A percentile compares a stretch with the other conserved stretches of the same genome.
Evolutionary conservation across 2,329 filamentous ascomycete species (phyloP).

Genomic region (Phialocephala subalpina): DNA sequence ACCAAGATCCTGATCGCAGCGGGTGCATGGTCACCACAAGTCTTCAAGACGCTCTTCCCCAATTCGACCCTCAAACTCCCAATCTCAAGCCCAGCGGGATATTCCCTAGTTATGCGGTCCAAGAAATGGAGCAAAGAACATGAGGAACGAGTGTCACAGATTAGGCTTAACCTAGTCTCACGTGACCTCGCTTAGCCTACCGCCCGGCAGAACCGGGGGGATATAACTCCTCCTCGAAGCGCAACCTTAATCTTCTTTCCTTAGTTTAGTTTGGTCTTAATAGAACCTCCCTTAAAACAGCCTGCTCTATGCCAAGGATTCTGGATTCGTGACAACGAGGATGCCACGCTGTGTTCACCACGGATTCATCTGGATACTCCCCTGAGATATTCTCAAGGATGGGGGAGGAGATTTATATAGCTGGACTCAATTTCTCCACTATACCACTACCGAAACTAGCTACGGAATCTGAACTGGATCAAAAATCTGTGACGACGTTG

Average conservation of each 20-base stretch:
- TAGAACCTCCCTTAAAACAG: no score
- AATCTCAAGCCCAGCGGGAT: slow-evolving; percentile 70
- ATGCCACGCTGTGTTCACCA: slow-evolving; percentile 76
- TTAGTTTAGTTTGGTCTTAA: no score
- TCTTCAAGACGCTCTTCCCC: slow-evolving; percentile 73
- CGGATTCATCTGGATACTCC: slow-evolving; percentile 65
- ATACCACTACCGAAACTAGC: slow-evolving; percentile 67
- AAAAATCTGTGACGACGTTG: slow-evolving; percentile 57
- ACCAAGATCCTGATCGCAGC: slow-evolving; percentile 71
- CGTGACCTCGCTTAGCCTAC: no score
- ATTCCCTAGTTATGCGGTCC: slow-evolving; percentile 73
- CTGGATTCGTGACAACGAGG: no score
- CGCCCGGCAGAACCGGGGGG: no score
- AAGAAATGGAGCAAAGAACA: slow-evolving; percentile 58
- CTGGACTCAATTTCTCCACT: slow-evolving; percentile 70
- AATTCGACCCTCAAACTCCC: slow-evolving; percentile 59
- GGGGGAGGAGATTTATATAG: slow-evolving; percentile 75
- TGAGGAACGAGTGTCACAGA: no score
- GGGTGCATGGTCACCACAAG: slow-evolving; percentile 74
- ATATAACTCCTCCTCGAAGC: no score
- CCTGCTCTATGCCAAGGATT: no score
- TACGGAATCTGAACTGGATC: slow-evolving; percentile 56
- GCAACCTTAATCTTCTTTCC: no score
- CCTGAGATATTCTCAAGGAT: slow-evolving; percentile 76
- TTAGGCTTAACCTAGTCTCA: no score